These are phyloP conservation scores for Acer campestre DNA, from an alignment of 345 rosid species.

Conservation along the genomic window DNA sequence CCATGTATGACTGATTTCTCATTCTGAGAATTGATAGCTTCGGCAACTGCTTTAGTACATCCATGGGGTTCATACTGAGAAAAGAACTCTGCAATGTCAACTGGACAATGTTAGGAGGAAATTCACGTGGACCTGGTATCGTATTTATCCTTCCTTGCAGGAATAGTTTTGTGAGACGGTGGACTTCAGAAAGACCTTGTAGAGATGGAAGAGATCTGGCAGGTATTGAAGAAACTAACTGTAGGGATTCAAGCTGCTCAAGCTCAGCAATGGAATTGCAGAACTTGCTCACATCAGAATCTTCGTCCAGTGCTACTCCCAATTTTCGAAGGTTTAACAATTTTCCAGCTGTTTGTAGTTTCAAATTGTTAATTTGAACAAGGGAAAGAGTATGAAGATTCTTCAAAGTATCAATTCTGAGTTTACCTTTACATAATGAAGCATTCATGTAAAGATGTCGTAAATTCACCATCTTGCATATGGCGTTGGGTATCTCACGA, in stretches of 20 bases:
- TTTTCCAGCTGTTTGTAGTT: neutral
- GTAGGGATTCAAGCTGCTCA: slow-evolving; percentile 24
- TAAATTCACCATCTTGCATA: slow-evolving; percentile 19
- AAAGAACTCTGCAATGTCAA: neutral
- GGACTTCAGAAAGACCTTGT: neutral
- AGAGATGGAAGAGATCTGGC: slow-evolving; percentile 13
- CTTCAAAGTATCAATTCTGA: slow-evolving; percentile 22
- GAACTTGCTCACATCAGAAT: neutral
- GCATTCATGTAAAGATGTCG: slow-evolving; percentile 9
- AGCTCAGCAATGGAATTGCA: slow-evolving; percentile 17
- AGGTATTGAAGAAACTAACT: neutral
- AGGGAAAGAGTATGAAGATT: slow-evolving; percentile 23
- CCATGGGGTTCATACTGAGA: slow-evolving; percentile 10
- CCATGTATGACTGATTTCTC: neutral
- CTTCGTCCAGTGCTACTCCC: neutral
- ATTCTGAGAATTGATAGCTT: neutral
- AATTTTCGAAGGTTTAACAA: neutral
- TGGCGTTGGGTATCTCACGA: slow-evolving; percentile 12
- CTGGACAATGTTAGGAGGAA: slow-evolving; percentile 11
- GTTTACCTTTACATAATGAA: slow-evolving; percentile 11
- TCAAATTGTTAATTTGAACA: neutral
- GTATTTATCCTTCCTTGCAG: slow-evolving; percentile 5
- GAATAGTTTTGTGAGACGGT: slow-evolving; percentile 23
- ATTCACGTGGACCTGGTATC: neutral
- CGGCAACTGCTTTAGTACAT: neutral